These are phyloP conservation scores for Gaeumannomyces tritici DNA, from an alignment of 2,329 filamentous ascomycete species.

Conservation along the genomic window DNA sequence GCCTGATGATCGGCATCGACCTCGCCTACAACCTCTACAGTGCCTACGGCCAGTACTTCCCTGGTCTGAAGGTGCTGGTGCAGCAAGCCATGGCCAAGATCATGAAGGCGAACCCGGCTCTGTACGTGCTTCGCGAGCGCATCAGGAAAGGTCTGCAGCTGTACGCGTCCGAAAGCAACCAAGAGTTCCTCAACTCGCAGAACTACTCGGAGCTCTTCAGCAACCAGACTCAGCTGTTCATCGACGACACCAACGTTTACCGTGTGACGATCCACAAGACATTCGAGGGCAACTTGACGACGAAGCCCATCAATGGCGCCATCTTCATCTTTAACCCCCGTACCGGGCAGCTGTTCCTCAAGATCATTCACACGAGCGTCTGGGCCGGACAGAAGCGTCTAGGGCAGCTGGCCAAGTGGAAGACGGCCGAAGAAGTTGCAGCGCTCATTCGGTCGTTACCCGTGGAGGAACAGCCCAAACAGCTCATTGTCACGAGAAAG, in stretches of 20 bases:
- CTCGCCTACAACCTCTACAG: slow-evolving; percentile 98
- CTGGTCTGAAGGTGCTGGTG: slow-evolving; percentile 85
- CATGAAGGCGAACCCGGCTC: slow-evolving; percentile 97
- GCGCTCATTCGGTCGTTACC: slow-evolving; percentile 91
- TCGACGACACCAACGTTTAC: slow-evolving; percentile 98
- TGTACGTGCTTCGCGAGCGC: slow-evolving; percentile 94
- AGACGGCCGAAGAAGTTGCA: slow-evolving; percentile 98
- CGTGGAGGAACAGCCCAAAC: slow-evolving; percentile 96
- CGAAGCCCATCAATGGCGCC: slow-evolving; percentile 97
- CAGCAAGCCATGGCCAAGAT: slow-evolving; percentile 99
- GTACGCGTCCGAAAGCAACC: slow-evolving; percentile 96
- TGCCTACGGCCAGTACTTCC: slow-evolving; percentile 97
- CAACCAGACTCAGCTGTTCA: slow-evolving; percentile 97
- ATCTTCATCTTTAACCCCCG: slow-evolving; percentile 99
- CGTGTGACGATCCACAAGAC: slow-evolving; percentile 99
- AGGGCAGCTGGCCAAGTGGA: slow-evolving; percentile 97
- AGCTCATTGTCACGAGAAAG: slow-evolving; percentile 96
- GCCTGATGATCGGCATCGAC: slow-evolving; percentile 96
- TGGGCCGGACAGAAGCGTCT: slow-evolving; percentile 99
- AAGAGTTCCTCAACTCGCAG: slow-evolving; percentile 98
- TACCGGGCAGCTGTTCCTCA: slow-evolving; percentile 93
- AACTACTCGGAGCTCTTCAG: slow-evolving; percentile 99
- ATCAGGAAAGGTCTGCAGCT: slow-evolving; percentile 97
- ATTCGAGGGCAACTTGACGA: slow-evolving; percentile 97
- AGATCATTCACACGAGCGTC: slow-evolving; percentile 98